Base-by-base conservation (phyloP, 2,329 filamentous ascomycete species). In the Xenoacremonium recifei region DNA sequence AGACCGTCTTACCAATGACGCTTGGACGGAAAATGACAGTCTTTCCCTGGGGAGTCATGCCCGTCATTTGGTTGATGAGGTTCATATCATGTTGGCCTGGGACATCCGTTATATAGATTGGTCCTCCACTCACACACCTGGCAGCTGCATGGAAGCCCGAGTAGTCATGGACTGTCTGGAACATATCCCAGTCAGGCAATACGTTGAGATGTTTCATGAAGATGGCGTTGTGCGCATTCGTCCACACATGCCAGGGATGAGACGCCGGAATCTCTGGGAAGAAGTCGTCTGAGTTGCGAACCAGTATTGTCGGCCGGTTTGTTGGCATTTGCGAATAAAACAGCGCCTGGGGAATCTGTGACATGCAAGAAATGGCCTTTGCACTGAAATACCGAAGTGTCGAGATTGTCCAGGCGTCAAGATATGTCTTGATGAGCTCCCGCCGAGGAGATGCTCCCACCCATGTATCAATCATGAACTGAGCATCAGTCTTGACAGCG, bases 171-270 rank as follows among this genome's bases (percentile, higher is more conserved):
- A 69, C 68, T 1, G 80, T 83, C 54, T 84, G 81, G 58, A 85
- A 85, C 81, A 85, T 84, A 51, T 85, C 81, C 79, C 80, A 85
- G 63, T 96, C 91, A 0, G 93, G 92, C 1, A 97, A 68, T 1
- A 89, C 80, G 53, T 96, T 96, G 21, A 97, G 73, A 58, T 93
- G 85, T 49, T 89, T 83, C 2, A 86, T 91, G 12, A 97, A 72
- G 1, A 97, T 73, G 21, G 81, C 76, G 61, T 95, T 96, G 65
- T 96, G 87, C 0, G 92, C 92, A 60, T 97, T 99, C 49, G 85
- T 82, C 73, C 95, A 99, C 25, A 97, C 78, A 63, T 99, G 93
- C 92, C 93, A 99, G 0, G 91, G 80, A 48, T 99, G 93, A 6
- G 86, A 89, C 1, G 81, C 77, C 0, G 84, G 79, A 4, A 90